Evolutionary conservation across 495 filamentous ascomycete genomes (phyloP).

Genomic region (Cairneyella variabilis): DNA sequence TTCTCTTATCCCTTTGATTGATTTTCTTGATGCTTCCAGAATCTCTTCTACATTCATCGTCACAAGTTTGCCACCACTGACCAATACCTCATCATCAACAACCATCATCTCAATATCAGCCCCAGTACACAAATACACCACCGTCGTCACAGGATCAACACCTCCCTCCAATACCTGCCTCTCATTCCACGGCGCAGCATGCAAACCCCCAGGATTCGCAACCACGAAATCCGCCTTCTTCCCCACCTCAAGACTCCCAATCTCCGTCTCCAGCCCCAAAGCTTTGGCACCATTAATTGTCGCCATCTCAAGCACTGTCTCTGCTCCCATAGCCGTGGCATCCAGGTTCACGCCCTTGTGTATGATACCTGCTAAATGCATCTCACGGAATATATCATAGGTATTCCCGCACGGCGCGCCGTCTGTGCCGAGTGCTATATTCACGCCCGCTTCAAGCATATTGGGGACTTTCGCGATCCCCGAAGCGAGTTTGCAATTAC

Average conservation of each 20-base stretch:
- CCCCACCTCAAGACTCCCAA: slow-evolving; percentile 48
- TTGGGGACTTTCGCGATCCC: slow-evolving; percentile 19
- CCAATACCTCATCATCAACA: slow-evolving; percentile 20
- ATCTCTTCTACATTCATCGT: slow-evolving; percentile 16
- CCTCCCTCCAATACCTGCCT: slow-evolving; percentile 10
- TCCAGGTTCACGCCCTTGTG: slow-evolving; percentile 20
- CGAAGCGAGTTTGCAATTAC: slow-evolving; percentile 22
- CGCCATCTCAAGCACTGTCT: slow-evolving; percentile 20
- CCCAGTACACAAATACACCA: slow-evolving; percentile 21
- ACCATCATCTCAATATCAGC: slow-evolving; percentile 21
- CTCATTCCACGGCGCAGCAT: slow-evolving; percentile 16
- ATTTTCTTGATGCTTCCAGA: slow-evolving; percentile 13
- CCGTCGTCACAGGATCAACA: slow-evolving; percentile 15
- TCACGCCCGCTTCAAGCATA: slow-evolving; percentile 17
- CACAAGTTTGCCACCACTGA: slow-evolving; percentile 15
- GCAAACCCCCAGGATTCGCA: slow-evolving; percentile 15
- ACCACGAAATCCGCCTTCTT: slow-evolving; percentile 54
- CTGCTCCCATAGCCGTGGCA: slow-evolving; percentile 10
- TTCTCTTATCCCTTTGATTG: slow-evolving; percentile 16
- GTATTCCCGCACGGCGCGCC: slow-evolving; percentile 25
- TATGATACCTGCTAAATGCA: slow-evolving; percentile 22
- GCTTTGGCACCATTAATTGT: slow-evolving; percentile 38
- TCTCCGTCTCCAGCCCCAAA: slow-evolving; percentile 39
- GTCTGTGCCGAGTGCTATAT: slow-evolving; percentile 18
- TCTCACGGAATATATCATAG: slow-evolving; percentile 24